Base-by-base conservation (phyloP, 345 rosid species). In the Syzygium oleosum region DNA sequence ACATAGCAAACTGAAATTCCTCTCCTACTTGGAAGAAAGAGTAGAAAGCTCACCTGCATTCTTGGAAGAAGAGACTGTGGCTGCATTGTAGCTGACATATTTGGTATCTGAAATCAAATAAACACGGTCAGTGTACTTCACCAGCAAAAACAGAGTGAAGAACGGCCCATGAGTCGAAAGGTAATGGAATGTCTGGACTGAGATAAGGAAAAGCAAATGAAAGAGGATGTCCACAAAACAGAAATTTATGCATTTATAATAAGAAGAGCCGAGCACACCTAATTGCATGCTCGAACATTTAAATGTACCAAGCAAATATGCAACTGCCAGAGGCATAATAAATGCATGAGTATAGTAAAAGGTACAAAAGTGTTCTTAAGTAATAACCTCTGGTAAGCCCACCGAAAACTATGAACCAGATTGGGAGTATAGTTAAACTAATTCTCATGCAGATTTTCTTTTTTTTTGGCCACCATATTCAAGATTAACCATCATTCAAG, bases 71-170 rank as follows among this genome's bases (percentile, higher is more conserved):
- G 92, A 85, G 96, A 88, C 86, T 94, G 98, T 14, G 99, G 95
- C 87, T 95, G 88, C 94, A 96, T 95, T 56, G 96, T 89, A 56
- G 93, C 93, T 21, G 98, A 94, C 90, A 98, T 93, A 91, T 96
- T 98, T 85, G 98, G 98, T 87, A 96, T 94, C 99, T 98, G 91
- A 84, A 83, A 86, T 87, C 17, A 85, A 56, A 27, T 63, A 83
- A 77, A 61, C 80, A 84, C 53, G 83, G 25, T 65, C 84, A 59
- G 63, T 46, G 88, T 41, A 85, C 87, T 54, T 77, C 52, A 41
- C 49, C 38, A 88, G 84, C 34, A 80, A 87, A 52, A 61, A n/a
- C 61, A 79, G 22, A 87, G 85, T 51, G 86, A 86, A 78, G 56
- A 51, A 61, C 27, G 51, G 84, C n/a, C 79, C 73, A 29, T 65